Conservation (phyloP, 768 basidiomycete species). For the Pleurotus salmoneostramineus region DNA sequence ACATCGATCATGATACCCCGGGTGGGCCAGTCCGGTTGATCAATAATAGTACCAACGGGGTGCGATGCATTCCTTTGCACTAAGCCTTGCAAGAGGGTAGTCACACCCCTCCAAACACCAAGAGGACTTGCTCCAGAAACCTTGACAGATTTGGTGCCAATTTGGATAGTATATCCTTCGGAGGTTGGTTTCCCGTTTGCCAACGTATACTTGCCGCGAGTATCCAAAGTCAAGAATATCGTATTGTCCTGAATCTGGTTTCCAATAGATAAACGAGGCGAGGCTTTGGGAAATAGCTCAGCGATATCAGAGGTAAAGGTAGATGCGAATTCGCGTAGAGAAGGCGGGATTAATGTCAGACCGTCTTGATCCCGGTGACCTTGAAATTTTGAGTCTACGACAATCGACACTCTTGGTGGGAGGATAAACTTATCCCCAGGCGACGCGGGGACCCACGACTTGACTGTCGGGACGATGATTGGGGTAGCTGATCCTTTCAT, state of each 20-base stretch:
- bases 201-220: constrained; percentile 21
- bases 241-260: background rate
- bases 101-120: background rate
- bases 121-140: constrained; percentile 23
- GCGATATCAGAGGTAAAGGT: constrained; percentile 14
- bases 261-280: background rate
- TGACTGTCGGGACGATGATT: background rate
- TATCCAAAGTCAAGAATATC: constrained; percentile 27
- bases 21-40: background rate
- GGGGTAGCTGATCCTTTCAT: background rate
- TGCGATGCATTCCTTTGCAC: background rate
- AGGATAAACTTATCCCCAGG: background rate
- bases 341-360: constrained; percentile 15
- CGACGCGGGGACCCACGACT: background rate
- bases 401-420: background rate
- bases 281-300: constrained; percentile 6
- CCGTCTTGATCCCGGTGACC: constrained; percentile 11
- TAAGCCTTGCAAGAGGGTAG: background rate
- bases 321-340: constrained; percentile 14
- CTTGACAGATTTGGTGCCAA: constrained; percentile 22
- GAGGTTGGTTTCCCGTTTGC: constrained; percentile 31
- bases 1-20: background rate
- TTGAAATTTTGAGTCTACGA: constrained; percentile 14
- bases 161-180: constrained; percentile 34
- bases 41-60: background rate